Evolutionary conservation across 768 basidiomycete genomes (phyloP).

Genomic region (Melanogaster broomeanus): DNA sequence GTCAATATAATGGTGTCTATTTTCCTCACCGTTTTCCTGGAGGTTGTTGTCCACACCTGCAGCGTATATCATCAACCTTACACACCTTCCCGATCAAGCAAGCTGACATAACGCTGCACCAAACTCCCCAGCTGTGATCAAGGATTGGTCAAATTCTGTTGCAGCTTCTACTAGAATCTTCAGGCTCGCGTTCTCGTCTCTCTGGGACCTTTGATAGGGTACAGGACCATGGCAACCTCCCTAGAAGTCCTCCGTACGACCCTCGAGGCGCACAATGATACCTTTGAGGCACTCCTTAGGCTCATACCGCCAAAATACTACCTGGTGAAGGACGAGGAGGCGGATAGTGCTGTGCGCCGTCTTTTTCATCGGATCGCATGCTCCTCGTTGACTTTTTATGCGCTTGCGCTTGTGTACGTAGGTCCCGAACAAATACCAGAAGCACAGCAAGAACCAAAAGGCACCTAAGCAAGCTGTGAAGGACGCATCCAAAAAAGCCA

Average conservation of each 20-base stretch:
- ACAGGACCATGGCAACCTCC: slow-evolving; percentile 50
- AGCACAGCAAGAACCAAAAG: slow-evolving; percentile 85
- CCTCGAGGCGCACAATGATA: slow-evolving; percentile 81
- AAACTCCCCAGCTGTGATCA: too few species aligned
- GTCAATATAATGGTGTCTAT: too few species aligned
- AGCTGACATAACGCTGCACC: neutral
- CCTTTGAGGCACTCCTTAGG: slow-evolving; percentile 79
- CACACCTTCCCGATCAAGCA: too few species aligned
- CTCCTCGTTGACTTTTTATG: neutral
- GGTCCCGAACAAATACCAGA: slow-evolving; percentile 73
- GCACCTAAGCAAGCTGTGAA: slow-evolving; percentile 85
- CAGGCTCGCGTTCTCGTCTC: neutral
- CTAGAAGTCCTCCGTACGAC: slow-evolving; percentile 53
- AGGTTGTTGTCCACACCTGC: too few species aligned
- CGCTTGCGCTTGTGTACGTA: slow-evolving; percentile 16
- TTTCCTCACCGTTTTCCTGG: too few species aligned
- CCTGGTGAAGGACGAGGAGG: slow-evolving; percentile 36
- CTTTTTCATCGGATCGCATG: neutral
- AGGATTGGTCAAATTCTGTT: too few species aligned
- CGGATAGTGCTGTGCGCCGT: slow-evolving; percentile 14
- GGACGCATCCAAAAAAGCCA: slow-evolving; percentile 87
- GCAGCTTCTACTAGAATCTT: neutral
- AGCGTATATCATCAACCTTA: too few species aligned
- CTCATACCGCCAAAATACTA: slow-evolving; percentile 93
- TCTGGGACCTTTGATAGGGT: neutral